Percentiles rank a stretch among this genome's conserved stretches.
Conservation (phyloP, 352 stramenopile species). For the Phytopythium oedochilum region DNA sequence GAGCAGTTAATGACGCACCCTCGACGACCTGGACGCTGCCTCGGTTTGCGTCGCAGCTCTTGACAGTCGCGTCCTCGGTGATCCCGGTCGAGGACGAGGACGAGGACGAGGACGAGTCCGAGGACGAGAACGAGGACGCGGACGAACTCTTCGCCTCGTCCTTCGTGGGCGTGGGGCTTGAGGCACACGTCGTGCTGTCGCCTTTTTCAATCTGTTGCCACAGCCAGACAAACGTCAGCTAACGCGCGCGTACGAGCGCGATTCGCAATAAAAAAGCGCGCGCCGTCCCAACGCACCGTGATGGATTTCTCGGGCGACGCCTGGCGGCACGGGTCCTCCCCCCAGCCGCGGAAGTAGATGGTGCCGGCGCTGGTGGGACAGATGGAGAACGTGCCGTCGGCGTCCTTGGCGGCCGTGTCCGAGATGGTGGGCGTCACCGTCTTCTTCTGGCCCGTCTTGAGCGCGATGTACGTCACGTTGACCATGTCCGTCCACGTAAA, state of each 20-base stretch:
- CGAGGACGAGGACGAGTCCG: no score
- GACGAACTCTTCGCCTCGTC: conserved; percentile 6
- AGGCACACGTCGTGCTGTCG: conserved; percentile 19
- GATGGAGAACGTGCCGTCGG: conserved; percentile 50
- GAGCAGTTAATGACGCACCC: conserved; percentile 4
- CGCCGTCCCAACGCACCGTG: conserved; percentile 18
- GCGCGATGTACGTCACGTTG: conserved; percentile 63
- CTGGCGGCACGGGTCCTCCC: conserved; percentile 39
- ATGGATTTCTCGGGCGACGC: conserved; percentile 43
- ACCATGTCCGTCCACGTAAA: conserved; percentile 38
- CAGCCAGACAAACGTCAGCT: neutral
- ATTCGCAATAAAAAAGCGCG: neutral
- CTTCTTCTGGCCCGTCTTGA: conserved; percentile 66
- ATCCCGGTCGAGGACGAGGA: conserved; percentile 9
- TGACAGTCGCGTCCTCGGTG: conserved; percentile 18
- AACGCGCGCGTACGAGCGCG: neutral
- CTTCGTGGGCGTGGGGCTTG: conserved; percentile 10
- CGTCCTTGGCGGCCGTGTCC: conserved; percentile 25
- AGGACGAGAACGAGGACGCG: conserved; percentile 6
- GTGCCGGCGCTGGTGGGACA: conserved; percentile 44
- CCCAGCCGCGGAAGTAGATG: conserved; percentile 63
- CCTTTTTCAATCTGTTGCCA: conserved; percentile 15
- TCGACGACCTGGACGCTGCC: conserved; percentile 36
- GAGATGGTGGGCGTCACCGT: conserved; percentile 40
- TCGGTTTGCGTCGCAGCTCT: conserved; percentile 48